Percentiles rank a stretch among this genome's conserved stretches.
phyloP scores from a whole-genome alignment of 345 rosid species.

The Psidium guajava region DNA sequence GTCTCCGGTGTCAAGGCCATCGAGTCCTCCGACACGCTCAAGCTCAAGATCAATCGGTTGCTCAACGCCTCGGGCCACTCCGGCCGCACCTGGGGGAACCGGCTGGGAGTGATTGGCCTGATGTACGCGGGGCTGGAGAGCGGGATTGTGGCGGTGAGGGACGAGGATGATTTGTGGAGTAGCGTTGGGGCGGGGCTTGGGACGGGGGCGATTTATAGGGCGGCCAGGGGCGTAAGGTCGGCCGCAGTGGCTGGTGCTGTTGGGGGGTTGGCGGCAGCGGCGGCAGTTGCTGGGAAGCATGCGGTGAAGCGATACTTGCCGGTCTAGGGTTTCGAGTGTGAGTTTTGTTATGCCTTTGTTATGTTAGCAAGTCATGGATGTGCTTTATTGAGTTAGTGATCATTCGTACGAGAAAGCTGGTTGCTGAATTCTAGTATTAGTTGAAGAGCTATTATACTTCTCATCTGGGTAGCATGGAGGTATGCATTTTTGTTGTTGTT shows the following conservation, averaged over 20 bases:
- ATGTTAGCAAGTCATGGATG: background rate
- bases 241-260: conserved; percentile 97
- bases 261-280: conserved; percentile 77
- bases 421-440: background rate
- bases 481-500: background rate
- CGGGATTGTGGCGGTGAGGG: conserved; percentile 46
- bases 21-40: conserved; percentile 65
- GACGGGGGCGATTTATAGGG: conserved; percentile 79
- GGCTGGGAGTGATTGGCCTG: conserved; percentile 66
- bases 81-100: conserved; percentile 79
- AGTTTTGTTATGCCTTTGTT: background rate
- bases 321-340: conserved; percentile 22
- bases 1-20: conserved; percentile 45
- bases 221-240: conserved; percentile 84
- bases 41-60: conserved; percentile 74
- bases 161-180: conserved; percentile 83
- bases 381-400: background rate
- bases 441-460: background rate
- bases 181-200: conserved; percentile 88
- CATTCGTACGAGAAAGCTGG: background rate
- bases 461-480: background rate
- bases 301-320: conserved; percentile 69
- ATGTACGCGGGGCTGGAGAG: conserved; percentile 77
- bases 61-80: conserved; percentile 67
- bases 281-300: conserved; percentile 73